Conservation (phyloP, 805 yeast genomes). For the Ogataea corticis region DNA sequence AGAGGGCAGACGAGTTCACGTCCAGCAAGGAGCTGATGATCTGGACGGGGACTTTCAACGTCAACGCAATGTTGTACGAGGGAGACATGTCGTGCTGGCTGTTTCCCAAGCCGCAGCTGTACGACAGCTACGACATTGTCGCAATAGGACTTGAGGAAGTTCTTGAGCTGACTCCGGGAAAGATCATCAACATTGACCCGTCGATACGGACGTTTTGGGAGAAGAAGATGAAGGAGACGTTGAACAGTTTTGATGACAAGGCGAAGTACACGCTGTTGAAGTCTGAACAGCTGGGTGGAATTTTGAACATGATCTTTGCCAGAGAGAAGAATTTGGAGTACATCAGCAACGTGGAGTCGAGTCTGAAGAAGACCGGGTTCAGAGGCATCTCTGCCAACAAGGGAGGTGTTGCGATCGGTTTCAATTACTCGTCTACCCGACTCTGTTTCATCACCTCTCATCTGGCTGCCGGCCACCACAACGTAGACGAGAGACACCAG, state of each 20-base stretch:
- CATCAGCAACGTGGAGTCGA: constrained; percentile 64
- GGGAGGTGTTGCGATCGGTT: constrained; percentile 60
- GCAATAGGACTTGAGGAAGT: constrained; percentile 89
- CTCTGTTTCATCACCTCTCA: constrained; percentile 84
- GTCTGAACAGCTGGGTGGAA: constrained; percentile 85
- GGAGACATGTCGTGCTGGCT: constrained; percentile 46
- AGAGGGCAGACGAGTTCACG: constrained; percentile 41
- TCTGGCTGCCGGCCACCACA: constrained; percentile 88
- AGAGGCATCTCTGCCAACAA: constrained; percentile 81
- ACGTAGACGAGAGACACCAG: constrained; percentile 79
- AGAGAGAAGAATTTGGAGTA: constrained; percentile 51
- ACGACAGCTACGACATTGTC: constrained; percentile 61
- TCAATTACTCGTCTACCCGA: constrained; percentile 54
- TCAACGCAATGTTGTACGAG: constrained; percentile 48
- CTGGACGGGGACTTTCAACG: constrained; percentile 55
- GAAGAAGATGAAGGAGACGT: constrained; percentile 48
- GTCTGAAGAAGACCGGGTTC: constrained; percentile 85
- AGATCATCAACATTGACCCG: constrained; percentile 77
- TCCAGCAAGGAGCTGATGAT: constrained; percentile 41
- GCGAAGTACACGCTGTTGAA: constrained; percentile 49
- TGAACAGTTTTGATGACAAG: constrained; percentile 41
- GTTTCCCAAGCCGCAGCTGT: constrained; percentile 42
- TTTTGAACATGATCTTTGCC: constrained; percentile 68
- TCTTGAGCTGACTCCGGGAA: constrained; percentile 79
- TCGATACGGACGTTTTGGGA: constrained; percentile 66